Evolutionary conservation across 2,329 filamentous ascomycete species (phyloP), one percentile per base, ranked within the genome.

Genomic region (Colletotrichum spinosum): DNA sequence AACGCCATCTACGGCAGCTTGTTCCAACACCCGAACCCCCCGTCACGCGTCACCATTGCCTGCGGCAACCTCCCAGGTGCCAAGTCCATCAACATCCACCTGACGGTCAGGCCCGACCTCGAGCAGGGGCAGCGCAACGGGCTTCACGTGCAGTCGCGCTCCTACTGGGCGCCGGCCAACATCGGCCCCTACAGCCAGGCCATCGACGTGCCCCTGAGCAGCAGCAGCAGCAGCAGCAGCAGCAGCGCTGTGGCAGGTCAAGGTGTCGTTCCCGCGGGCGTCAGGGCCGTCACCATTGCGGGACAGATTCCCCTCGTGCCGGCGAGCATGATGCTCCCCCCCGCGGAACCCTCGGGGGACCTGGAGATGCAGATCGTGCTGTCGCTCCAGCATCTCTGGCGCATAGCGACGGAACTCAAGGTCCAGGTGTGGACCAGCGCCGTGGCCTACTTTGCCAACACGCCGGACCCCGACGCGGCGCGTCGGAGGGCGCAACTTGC

Each of bases 101-200:
- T 87, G 44, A 79, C 80, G 1, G 74, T 81, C 4, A 80, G 81
- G 33, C 68, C 72, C 1, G 66, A 66, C 2, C 67, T 76, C 25
- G 62, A 68, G 8, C 66, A 56, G 6, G 57, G 58, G n/a, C 71
- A 74, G 38, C 77, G 92, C 78, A 82, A 84, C 55, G 88, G 87
- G 0, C 84, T 98, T 1, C 96, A 99, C 76, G 94, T 99, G 6
- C 96, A 98, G 78, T 94, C 92, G 4, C 84, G 92, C 44, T 97
- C 93, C 10, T 98, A 98, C 82, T 99, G 96, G 96, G 96, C 96
- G 0, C 96, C 96, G 0, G 95, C 96, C 17, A 98, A 98, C 73
- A 98, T 99, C 58, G 96, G 96, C 0, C 96, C 96, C 0, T 98
- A 98, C 77, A 97, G 94, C 60, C 96, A 99, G 79, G 93, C 94